Base-by-base conservation (phyloP, 345 rosid species). In the Durio zibethinus region DNA sequence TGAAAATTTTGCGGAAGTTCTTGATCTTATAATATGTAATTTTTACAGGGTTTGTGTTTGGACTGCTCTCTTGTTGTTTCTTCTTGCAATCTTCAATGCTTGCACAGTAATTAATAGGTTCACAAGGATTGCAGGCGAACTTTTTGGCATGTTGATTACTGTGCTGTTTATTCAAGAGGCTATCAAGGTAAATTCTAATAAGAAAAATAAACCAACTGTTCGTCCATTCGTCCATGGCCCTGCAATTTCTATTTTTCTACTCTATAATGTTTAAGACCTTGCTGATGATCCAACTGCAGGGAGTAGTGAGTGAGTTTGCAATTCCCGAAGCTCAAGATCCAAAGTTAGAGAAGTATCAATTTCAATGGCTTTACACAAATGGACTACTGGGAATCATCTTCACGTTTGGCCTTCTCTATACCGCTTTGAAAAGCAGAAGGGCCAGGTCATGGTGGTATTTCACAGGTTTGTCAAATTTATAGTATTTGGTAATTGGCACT, bases 161-260 rank as follows among this genome's bases (percentile, higher is more conserved):
- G 91, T 90, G 74, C 85, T 93, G 20, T 91, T 94, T 85, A 85
- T 94, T 40, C 95, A 94, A 78, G 82, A 94, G 84, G 94, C 98
- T 61, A 82, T 94, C 72, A 89, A 88, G 89, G 97, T 89, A 80
- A 77, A 1, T 14, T 31, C n/a, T 47, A n/a, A 36, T 54, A 35
- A 54, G 47, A 76, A 12, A 12, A n/a, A 33, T 21, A 27, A 31
- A 54, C 5, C 23, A 36, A 15, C 38, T 42, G 4, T 29, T 76
- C 3, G 45, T 52, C 20, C n/a, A 45, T 29, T 76, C 3, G 45
- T 52, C 20, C n/a, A 45, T 43, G 12, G 27, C 14, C 48, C 25
- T 11, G 40, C 18, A 25, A 31, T 50, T 57, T 27, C 16, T 31
- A 29, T 5, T 25, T 50, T 57, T 27, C 16, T 31, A 29, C 14